phyloP scores from a whole-genome alignment of 2,329 filamentous ascomycete species.

The Tolypocladium nubicola region DNA sequence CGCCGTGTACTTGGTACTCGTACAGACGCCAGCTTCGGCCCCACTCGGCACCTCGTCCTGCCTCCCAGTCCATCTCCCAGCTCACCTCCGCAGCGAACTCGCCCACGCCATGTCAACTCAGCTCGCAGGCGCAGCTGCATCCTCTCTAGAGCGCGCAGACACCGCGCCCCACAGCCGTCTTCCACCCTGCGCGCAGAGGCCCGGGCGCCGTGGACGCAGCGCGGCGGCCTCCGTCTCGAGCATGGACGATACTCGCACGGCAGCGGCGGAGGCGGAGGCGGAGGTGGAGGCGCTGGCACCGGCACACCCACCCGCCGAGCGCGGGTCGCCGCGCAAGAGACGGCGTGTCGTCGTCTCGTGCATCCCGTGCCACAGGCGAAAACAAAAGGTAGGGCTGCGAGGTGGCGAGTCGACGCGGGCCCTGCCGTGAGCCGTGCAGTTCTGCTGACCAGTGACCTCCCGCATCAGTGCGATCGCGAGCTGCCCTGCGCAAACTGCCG shows the following conservation, averaged over 20 bases:
- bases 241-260: neutral
- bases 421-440: neutral
- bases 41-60: neutral
- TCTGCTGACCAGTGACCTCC: neutral
- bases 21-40: neutral
- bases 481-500: conserved; percentile 50
- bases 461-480: conserved; percentile 43
- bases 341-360: conserved; percentile 52
- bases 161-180: neutral
- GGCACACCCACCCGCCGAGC: neutral
- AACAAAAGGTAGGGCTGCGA: conserved; percentile 38
- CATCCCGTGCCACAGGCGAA: conserved; percentile 53
- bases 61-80: neutral
- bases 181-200: neutral
- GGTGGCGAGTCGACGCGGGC: neutral
- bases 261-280: too few species aligned
- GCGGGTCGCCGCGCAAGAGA: conserved; percentile 40
- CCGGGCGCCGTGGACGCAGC: neutral
- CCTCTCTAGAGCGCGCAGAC: too few species aligned
- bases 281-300: neutral
- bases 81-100: neutral
- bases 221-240: neutral
- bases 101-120: neutral
- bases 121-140: neutral
- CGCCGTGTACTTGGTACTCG: neutral